Evolutionary conservation across 306 rosid species (phyloP).

Genomic region (Vigna nakashimae): DNA sequence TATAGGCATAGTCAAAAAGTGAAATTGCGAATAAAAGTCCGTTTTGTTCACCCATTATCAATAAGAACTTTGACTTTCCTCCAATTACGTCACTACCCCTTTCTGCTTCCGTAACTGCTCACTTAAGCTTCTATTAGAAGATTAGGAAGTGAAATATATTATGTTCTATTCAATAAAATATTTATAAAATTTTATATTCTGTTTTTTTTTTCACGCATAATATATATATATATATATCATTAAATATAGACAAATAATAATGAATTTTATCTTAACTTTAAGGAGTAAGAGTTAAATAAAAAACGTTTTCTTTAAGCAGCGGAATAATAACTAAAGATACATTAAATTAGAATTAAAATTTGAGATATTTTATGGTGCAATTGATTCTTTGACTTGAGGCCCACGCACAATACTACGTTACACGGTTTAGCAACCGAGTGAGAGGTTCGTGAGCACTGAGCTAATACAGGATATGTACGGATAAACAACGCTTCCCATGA

Average conservation of each 20-base stretch:
- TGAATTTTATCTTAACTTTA: too few relatives aligned
- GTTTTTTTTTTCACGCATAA: too few relatives aligned
- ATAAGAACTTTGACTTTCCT: background rate
- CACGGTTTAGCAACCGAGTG: constrained; percentile 19
- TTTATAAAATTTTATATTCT: too few relatives aligned
- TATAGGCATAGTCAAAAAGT: constrained; percentile 33
- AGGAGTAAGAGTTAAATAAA: too few relatives aligned
- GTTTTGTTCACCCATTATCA: background rate
- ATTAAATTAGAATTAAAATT: too few relatives aligned
- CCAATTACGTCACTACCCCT: background rate
- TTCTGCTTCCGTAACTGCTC: constrained; percentile 38
- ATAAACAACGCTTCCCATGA: constrained; percentile 10
- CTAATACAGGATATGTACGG: background rate
- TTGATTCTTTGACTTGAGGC: background rate
- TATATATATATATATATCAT: too few relatives aligned
- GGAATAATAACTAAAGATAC: too few relatives aligned
- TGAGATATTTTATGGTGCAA: background rate
- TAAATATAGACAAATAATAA: too few relatives aligned
- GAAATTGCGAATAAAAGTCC: constrained; percentile 4
- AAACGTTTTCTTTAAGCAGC: too few relatives aligned
- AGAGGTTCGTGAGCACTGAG: constrained; percentile 14
- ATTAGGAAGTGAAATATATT: too few relatives aligned
- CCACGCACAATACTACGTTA: background rate
- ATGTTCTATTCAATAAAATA: too few relatives aligned
- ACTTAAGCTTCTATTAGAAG: background rate